Evolutionary conservation across 345 rosid genomes (phyloP), one percentile per base, ranked within the genome.

Genomic region (Arabis alpina): DNA sequence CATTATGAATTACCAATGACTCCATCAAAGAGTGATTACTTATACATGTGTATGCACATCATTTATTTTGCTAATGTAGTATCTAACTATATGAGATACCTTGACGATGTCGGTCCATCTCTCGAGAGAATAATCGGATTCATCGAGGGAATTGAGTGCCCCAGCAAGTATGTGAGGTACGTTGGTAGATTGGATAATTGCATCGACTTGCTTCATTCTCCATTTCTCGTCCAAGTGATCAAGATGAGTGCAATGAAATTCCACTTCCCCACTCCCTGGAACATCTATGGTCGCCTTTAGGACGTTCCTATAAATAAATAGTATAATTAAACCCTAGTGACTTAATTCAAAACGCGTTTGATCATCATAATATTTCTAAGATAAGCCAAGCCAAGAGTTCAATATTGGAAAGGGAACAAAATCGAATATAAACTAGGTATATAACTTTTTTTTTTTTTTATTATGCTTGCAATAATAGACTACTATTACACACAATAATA

Each of bases 201-300:
- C 85, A 57, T 88, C 72, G 4, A 93, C 82, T 77, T 93, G 97
- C 80, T 89, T 93, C 98, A 91, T 93, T 70, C 98, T 61, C 98
- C 98, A 91, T 4, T 61, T 83, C 75, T 93, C 97, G 24, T 93
- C 92, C 2, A 93, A 88, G 79, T 91, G 98, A 65, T 93, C 98
- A 11, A 91, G 90, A 73, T 84, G 90, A 28, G 95, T 91, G 81
- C 97, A 91, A 41, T 91, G 85, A 83, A 91, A 86, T 61, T 91
- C 82, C n/a, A 93, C 79, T 67, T 93, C 97, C 53, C 98, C 98
- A 27, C 75, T 44, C 64, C 81, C 69, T 0, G 96, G 96, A 66
- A 89, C 94, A 34, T 86, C 96, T 12, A 93, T 79, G 0, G 82
- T 89, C 12, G 93, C 93, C 88, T 87, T 93, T 0, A 93, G 88